These are phyloP conservation scores for Picochlorum sp. DNA, from an alignment of 139 green algal genomes.

Conservation along the genomic window DNA sequence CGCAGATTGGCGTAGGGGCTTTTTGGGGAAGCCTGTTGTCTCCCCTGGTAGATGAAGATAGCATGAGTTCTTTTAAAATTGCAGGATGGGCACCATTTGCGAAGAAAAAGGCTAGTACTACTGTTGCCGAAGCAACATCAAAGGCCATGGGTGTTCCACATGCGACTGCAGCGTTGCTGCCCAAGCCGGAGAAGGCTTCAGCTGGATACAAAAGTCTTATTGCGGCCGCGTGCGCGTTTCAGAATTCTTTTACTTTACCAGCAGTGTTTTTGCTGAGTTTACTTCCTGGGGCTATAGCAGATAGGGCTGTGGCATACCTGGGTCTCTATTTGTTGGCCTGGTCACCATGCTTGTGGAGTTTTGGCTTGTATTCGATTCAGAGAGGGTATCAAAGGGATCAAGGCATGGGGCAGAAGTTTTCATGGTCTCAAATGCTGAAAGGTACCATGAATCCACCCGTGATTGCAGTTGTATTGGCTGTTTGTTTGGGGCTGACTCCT, in stretches of 20 bases:
- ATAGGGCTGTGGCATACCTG: slow-evolving; percentile 20
- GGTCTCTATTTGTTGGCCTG: slow-evolving; percentile 45
- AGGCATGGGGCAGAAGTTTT: neutral
- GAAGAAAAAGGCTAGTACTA: neutral
- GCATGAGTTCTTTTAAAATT: neutral
- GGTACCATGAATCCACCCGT: slow-evolving; percentile 46
- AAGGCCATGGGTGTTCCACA: slow-evolving; percentile 25
- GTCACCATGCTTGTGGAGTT: slow-evolving; percentile 47
- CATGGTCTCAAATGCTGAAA: neutral
- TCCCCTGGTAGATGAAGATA: slow-evolving; percentile 14
- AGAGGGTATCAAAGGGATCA: slow-evolving; percentile 5
- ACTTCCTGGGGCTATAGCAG: slow-evolving; percentile 24
- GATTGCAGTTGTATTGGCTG: slow-evolving; percentile 38
- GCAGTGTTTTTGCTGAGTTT: slow-evolving; percentile 46
- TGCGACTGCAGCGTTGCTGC: slow-evolving; percentile 23
- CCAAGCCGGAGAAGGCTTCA: neutral
- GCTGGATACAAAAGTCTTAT: slow-evolving; percentile 34
- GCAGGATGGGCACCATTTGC: no score
- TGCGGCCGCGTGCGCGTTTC: slow-evolving; percentile 43
- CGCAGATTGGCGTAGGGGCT: slow-evolving; percentile 20
- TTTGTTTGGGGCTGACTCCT: slow-evolving; percentile 44
- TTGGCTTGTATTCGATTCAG: slow-evolving; percentile 33
- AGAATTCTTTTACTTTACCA: slow-evolving; percentile 62
- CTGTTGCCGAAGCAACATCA: slow-evolving; percentile 27
- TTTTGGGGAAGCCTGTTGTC: slow-evolving; percentile 15